A percentile compares a stretch with the other conserved stretches of the same genome.
phyloP scores from a whole-genome alignment of 1,139 yeast genomes.

The Magnusiomyces sp. region DNA sequence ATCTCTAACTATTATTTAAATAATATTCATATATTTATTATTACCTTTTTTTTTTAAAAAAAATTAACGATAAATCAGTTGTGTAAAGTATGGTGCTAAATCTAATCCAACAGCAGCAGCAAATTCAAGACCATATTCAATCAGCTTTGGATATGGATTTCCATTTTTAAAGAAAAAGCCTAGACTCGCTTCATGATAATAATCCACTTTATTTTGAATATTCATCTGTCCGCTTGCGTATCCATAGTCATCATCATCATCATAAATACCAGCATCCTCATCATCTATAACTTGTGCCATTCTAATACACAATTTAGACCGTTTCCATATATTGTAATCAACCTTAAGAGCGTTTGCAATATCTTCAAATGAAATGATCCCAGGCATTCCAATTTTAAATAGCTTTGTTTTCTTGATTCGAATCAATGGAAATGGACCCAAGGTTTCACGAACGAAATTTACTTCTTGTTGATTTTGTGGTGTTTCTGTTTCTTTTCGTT shows the following conservation, averaged over 20 bases:
- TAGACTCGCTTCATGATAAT: background rate
- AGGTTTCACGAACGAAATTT: too few relatives aligned
- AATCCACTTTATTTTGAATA: background rate
- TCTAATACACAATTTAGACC: background rate
- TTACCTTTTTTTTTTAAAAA: conserved; percentile 2
- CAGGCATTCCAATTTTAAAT: background rate
- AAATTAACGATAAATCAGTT: background rate
- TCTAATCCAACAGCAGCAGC: conserved; percentile 12
- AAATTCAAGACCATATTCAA: conserved; percentile 5
- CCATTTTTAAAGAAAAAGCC: background rate
- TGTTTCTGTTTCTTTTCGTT: background rate
- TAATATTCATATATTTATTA: background rate
- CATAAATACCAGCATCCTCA: background rate
- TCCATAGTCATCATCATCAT: background rate
- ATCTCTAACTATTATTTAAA: background rate
- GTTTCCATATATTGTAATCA: background rate
- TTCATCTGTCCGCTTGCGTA: background rate
- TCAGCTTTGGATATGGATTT: background rate
- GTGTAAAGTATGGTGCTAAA: conserved; percentile 2
- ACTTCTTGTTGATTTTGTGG: too few relatives aligned
- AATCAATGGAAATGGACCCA: too few relatives aligned
- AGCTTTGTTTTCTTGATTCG: background rate
- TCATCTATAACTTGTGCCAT: background rate
- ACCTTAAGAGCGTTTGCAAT: background rate
- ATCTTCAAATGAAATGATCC: background rate